A percentile compares a stretch with the other conserved stretches of the same genome.
Conservation (phyloP, 768 basidiomycete species). For the Leccinum disarticulatum region DNA sequence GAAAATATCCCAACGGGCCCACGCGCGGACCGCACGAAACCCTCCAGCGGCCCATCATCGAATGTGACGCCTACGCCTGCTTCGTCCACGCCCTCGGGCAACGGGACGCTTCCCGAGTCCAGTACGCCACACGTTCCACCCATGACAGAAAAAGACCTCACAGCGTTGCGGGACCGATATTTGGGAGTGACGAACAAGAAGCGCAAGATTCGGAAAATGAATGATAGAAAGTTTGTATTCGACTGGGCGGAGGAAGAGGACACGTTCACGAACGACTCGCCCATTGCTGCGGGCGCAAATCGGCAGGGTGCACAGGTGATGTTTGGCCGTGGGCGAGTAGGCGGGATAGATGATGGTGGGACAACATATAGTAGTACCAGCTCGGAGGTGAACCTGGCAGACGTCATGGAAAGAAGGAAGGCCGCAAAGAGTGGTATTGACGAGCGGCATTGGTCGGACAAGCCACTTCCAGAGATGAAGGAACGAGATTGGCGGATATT, state of each 20-base stretch:
- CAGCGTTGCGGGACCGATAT: constrained; percentile 87
- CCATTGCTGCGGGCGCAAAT: constrained; percentile 65
- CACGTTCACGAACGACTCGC: constrained; percentile 78
- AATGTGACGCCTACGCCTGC: constrained; percentile 51
- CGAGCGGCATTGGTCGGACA: constrained; percentile 98
- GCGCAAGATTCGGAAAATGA: constrained; percentile 91
- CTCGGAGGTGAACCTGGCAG: constrained; percentile 60
- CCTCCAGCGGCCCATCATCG: constrained; percentile 32
- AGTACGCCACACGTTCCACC: constrained; percentile 51
- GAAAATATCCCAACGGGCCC: constrained; percentile 83
- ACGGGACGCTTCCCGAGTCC: constrained; percentile 35
- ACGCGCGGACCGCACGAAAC: constrained; percentile 66
- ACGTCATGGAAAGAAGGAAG: constrained; percentile 78
- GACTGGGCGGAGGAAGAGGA: constrained; percentile 99
- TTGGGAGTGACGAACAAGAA: constrained; percentile 94
- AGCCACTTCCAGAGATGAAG: constrained; percentile 86
- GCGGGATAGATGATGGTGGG: constrained; percentile 84
- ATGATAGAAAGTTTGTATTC: constrained; percentile 97
- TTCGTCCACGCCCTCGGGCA: constrained; percentile 36
- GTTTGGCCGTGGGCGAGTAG: constrained; percentile 83
- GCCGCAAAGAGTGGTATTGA: constrained; percentile 82
- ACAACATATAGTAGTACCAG: constrained; percentile 34
- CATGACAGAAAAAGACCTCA: constrained; percentile 79
- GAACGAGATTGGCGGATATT: constrained; percentile 99
- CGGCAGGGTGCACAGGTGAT: constrained; percentile 84